Base-by-base conservation (phyloP, 805 yeast genomes). In the Pichia exigua region DNA sequence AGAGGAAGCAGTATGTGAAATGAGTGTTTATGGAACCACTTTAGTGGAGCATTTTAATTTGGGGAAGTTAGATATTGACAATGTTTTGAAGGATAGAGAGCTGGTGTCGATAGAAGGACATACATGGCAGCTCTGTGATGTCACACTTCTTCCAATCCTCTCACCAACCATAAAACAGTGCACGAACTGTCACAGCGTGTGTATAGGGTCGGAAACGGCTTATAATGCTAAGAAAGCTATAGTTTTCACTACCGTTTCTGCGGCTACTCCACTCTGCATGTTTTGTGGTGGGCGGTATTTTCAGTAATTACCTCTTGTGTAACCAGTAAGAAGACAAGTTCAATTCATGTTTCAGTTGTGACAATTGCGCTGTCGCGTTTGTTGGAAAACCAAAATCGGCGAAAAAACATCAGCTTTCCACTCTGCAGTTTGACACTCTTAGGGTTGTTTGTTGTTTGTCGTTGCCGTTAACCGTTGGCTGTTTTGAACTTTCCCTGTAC, bases 221-320 rank as follows among this genome's bases (percentile, higher is more conserved):
- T 35, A 4, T n/a, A 46, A 5, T 55, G 57, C 0, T 21, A n/a
- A 17, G 5, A 17, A n/a, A 3, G n/a, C 17, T n/a, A n/a, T 20
- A 8, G 15, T 56, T 5, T 44, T 50, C 1, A 46, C 39, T 1
- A 18, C 39, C 10, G 50, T 56, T 12, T 43, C 55, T 7, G 45
- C 47, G 10, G 39, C 50, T 15, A 26, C 54, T 4, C 49, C 48
- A 13, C 22, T 56, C 9, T 57, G 60, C 44, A 26, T 52, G 8
- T 45, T 48, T 24, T 54, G 59, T 46, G 60, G 60, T 8, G 60
- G 60, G 1, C 45, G 59, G 9, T 56, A 47, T 42, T 39, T 18
- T 17, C 43, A 44, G 3, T 35, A n/a, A 9, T 35, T 10, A 35
- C 4, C 9, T n/a, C 11, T 17, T 35, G 20, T 35, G 39, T 35